Evolutionary conservation across 768 basidiomycete species (phyloP).

Genomic region (Suillus tomentosus): DNA sequence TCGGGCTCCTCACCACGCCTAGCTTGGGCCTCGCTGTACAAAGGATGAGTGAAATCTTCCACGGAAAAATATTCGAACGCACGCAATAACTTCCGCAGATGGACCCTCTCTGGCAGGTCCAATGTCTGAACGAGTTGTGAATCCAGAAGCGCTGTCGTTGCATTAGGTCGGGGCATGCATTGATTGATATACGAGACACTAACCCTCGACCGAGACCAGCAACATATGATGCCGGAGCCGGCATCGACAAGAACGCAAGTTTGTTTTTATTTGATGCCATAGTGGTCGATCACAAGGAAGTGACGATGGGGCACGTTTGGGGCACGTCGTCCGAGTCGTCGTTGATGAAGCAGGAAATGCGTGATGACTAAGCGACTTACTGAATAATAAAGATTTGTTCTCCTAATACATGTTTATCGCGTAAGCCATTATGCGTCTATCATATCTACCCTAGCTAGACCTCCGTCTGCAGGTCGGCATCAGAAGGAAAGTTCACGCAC

Average conservation of each 20-base stretch:
- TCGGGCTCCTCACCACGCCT: slow-evolving; percentile 87
- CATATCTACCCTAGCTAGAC: background rate
- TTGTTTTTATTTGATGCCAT: slow-evolving; percentile 70
- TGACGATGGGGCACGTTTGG: background rate
- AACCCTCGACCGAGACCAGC: slow-evolving; percentile 98
- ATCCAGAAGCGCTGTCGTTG: slow-evolving; percentile 80
- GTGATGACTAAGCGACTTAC: background rate
- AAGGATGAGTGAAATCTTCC: slow-evolving; percentile 5
- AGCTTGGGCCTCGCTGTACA: slow-evolving; percentile 79
- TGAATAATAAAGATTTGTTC: background rate
- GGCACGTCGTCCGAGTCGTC: background rate
- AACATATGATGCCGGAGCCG: slow-evolving; percentile 95
- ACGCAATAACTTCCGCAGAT: slow-evolving; percentile 89
- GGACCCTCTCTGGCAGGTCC: slow-evolving; percentile 97
- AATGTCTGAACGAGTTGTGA: slow-evolving; percentile 98
- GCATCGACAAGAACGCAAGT: slow-evolving; percentile 86
- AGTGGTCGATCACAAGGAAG: slow-evolving; percentile 1
- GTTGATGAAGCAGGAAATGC: slow-evolving; percentile 2
- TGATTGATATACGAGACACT: slow-evolving; percentile 27
- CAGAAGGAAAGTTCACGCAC: background rate
- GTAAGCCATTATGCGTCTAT: background rate
- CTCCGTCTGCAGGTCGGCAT: background rate
- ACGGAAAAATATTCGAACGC: slow-evolving; percentile 31
- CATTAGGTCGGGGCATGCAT: slow-evolving; percentile 10
- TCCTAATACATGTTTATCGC: background rate